A percentile compares a stretch with the other conserved stretches of the same genome.
Conservation (phyloP, 2,329 filamentous ascomycete genomes). For the Fusarium oxysporum region DNA sequence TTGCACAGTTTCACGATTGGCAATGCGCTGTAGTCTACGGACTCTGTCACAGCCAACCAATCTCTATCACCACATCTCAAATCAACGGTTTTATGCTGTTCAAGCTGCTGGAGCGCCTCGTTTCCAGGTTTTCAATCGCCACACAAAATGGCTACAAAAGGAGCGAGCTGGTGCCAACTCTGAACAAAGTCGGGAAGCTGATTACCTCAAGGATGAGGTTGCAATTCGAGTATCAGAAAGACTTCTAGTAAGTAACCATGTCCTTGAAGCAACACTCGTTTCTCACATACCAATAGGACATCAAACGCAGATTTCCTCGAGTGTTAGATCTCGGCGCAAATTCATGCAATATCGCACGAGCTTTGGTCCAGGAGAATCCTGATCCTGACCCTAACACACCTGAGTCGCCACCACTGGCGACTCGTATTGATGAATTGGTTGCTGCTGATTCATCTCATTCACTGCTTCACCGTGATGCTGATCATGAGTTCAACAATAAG, state of each 20-base stretch:
- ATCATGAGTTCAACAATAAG: conserved; percentile 78
- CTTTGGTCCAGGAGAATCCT: conserved; percentile 77
- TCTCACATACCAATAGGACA: conserved; percentile 71
- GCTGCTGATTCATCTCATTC: conserved; percentile 84
- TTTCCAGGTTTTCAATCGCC: conserved; percentile 91
- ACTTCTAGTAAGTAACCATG: conserved; percentile 70
- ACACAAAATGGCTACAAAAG: conserved; percentile 90
- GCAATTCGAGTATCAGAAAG: conserved; percentile 86
- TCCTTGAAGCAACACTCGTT: background rate
- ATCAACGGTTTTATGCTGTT: conserved; percentile 75
- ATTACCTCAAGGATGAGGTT: conserved; percentile 95
- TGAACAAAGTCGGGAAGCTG: conserved; percentile 80
- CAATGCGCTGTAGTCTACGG: conserved; percentile 44
- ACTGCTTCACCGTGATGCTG: conserved; percentile 83
- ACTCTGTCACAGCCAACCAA: conserved; percentile 34
- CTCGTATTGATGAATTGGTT: conserved; percentile 78
- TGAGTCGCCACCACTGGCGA: conserved; percentile 73
- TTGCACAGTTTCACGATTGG: conserved; percentile 42
- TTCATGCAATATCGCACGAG: conserved; percentile 91
- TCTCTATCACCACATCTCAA: conserved; percentile 24
- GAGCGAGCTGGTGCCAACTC: conserved; percentile 81
- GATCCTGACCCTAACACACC: conserved; percentile 69
- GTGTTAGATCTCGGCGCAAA: conserved; percentile 96
- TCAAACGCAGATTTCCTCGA: conserved; percentile 86
- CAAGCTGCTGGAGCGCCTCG: conserved; percentile 81